Evolutionary conservation across 768 basidiomycete genomes (phyloP), one percentile per base, ranked within the genome.

Genomic region (Trametes meyenii): DNA sequence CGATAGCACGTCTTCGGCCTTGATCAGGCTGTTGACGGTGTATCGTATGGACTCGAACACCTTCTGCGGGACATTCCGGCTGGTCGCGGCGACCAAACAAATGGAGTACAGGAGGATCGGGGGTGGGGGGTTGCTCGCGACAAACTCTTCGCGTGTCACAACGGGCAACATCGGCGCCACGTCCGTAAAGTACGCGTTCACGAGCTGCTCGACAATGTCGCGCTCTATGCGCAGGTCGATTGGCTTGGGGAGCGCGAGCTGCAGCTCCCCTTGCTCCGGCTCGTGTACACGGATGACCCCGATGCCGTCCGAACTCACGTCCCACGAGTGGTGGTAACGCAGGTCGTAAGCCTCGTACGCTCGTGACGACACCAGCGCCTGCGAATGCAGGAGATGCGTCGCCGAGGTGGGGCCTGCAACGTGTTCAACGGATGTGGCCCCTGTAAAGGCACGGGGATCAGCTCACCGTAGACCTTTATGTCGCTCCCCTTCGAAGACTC

Each of bases 181-280:
- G n/a, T 95, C 88, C 21, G 82, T 80, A 76, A 97, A 99, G 77
- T 96, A 97, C 21, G 88, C 85, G 74, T 98, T 98, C 69, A 97
- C 80, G 46, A 98, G 85, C 55, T 84, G 81, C 71, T 94, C 88
- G 56, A 95, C 79, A 67, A 89, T 79, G 46, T 91, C 88, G 23
- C 85, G 85, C 70, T 93, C 92, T 61, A 95, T 82, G 39, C 85
- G 86, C 65, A 87, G 75, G 71, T 92, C 89, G 50, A 87, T 72
- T 14, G 87, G 85, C 67, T 85, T 90, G 55, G 84, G 81, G 54
- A 83, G 79, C 5, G 78, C 65, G 10, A 78, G 72, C 49, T 84
- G 81, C 49, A 81, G 78, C 61, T 90, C 89, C 42, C 84, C 83
- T 48, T 70, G 69, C 42, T 80, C 69, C 19, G 87, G 86, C 70